Conservation (phyloP, 2,329 filamentous ascomycete genomes). For the Ilyonectria sp. region DNA sequence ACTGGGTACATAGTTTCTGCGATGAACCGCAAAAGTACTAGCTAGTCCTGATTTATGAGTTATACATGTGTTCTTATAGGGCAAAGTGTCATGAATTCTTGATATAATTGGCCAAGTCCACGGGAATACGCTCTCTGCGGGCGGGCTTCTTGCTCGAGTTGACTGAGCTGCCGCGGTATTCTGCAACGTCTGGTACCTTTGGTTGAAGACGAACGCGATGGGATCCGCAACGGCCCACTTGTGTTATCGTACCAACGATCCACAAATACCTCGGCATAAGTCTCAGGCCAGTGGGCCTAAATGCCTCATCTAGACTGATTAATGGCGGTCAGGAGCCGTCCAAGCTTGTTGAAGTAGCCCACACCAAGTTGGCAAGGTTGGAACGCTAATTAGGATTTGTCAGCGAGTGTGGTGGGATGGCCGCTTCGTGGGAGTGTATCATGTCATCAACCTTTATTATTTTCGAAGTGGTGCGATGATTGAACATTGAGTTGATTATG, state of each 20-base stretch:
- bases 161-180: background rate
- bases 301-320: background rate
- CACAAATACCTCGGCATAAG: background rate
- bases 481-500: background rate
- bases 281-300: background rate
- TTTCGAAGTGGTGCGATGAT: background rate
- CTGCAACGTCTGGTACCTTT: background rate
- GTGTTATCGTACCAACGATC: background rate
- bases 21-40: too few relatives aligned
- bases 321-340: background rate
- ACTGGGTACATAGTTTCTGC: too few relatives aligned
- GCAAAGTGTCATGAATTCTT: too few relatives aligned
- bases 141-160: too few relatives aligned
- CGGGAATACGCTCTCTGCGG: too few relatives aligned
- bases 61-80: too few relatives aligned
- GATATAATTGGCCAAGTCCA: too few relatives aligned
- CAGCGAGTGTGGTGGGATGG: background rate
- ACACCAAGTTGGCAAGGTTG: background rate
- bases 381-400: background rate
- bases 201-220: background rate
- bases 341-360: background rate
- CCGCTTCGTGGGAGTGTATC: background rate
- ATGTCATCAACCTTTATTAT: background rate
- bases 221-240: background rate
- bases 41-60: too few relatives aligned